Evolutionary conservation across 2,329 filamentous ascomycete genomes (phyloP).

Genomic region (Aspergillus sp.): DNA sequence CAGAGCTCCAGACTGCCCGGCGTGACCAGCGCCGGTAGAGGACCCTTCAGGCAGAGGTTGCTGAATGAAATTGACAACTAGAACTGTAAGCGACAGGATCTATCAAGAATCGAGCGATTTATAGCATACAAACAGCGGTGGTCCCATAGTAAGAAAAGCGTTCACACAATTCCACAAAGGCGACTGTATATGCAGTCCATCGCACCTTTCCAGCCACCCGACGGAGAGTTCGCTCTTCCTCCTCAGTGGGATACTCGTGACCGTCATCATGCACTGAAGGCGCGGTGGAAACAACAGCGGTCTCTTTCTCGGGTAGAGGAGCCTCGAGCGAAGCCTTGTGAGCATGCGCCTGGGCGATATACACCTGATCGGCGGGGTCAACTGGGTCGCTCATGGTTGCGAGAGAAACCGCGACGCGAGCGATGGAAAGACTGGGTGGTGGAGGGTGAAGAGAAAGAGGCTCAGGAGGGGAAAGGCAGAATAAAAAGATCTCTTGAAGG

Average conservation of each 20-base stretch:
- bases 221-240: constrained; percentile 34
- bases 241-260: constrained; percentile 27
- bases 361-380: constrained; percentile 3
- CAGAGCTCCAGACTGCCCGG: constrained; percentile 49
- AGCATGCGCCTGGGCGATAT: constrained; percentile 8
- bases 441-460: not conserved
- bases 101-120: not conserved
- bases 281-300: not conserved
- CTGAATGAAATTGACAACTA: constrained; percentile 62
- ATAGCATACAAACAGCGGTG: constrained; percentile 58
- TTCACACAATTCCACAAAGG: constrained; percentile 72
- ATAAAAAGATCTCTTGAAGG: not conserved
- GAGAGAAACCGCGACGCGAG: not conserved
- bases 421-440: not conserved
- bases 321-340: constrained; percentile 1
- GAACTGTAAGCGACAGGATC: constrained; percentile 8
- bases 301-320: constrained; percentile 5
- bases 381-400: constrained; percentile 10
- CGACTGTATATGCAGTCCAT: constrained; percentile 66
- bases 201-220: constrained; percentile 50
- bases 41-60: constrained; percentile 54
- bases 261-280: constrained; percentile 1
- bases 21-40: constrained; percentile 48
- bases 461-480: not conserved
- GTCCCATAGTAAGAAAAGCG: constrained; percentile 76